Evolutionary conservation across 2,329 filamentous ascomycete genomes (phyloP), one percentile per base, ranked within the genome.

Genomic region (Pseudogymnoascus sp.): DNA sequence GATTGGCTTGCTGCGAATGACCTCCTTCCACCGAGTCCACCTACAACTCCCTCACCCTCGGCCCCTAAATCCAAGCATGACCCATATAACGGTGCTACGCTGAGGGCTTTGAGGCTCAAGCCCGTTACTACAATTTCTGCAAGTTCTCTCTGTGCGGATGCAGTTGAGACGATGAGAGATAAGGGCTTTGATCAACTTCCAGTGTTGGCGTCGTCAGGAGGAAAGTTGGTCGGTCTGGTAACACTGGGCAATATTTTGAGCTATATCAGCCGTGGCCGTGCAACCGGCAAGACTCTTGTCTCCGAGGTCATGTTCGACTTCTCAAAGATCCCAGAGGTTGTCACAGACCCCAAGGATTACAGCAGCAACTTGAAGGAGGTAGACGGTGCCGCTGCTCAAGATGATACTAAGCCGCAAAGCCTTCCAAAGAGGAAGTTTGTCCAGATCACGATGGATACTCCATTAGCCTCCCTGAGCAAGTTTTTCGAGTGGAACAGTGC

Each of bases 401-500:
- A 64, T 22, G 72, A 74, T 58, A 74, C 70, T 63, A 75, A 75
- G 66, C 68, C 71, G 62, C 70, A 75, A 66, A 76, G 74, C 65
- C 77, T 76, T 11, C 72, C 74, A 67, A 83, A 84, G 75, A 82
- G 87, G 63, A 86, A 89, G 72, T 99, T 96, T 76, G 89, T 97
- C 60, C 90, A 97, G 77, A 96, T 99, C 72, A 97, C 94, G 5
- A 80, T 89, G 73, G 90, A 97, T 67, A 99, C 94, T 1, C 89
- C 89, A 2, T 81, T 99, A 39, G 84, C 83, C 55, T 87, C 89
- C 49, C 81, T 99, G 61, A 93, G 91, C 79, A 87, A 90, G 71
- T 99, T 99, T 78, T 91, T 97, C 67, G 92, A 97, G 78, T 97
- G 94, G 92, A 97, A 99, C 77, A 94, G 90, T 68, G 93, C 94